Conservation (phyloP, 1,284 basidiomycete genomes). For the Ganoderma multipileum region DNA sequence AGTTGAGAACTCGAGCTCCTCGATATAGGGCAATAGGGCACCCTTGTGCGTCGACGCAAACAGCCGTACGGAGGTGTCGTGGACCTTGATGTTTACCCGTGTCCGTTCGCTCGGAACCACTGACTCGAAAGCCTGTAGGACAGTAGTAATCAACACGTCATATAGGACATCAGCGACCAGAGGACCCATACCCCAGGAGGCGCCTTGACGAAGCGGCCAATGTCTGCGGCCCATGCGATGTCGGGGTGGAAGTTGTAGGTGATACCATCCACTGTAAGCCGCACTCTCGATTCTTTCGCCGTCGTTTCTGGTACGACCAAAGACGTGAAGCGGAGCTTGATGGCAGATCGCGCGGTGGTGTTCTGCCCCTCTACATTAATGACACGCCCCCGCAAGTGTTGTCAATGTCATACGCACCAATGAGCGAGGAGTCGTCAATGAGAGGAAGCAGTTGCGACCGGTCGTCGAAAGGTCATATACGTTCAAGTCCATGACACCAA, state of each 20-base stretch:
- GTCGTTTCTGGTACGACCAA: constrained; percentile 67
- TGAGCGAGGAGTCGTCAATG: constrained; percentile 56
- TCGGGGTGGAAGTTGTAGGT: constrained; percentile 73
- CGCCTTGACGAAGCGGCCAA: constrained; percentile 77
- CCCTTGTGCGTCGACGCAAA: constrained; percentile 69
- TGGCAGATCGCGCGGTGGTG: constrained; percentile 53
- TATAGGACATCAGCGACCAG: background rate
- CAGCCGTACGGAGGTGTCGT: constrained; percentile 73
- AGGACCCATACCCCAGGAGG: constrained; percentile 77
- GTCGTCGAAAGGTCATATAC: constrained; percentile 53
- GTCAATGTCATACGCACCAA: constrained; percentile 51
- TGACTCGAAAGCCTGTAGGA: constrained; percentile 83
- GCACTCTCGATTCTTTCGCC: constrained; percentile 83
- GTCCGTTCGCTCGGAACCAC: constrained; percentile 93
- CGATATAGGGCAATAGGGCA: constrained; percentile 71
- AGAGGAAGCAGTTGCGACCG: constrained; percentile 51
- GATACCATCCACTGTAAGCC: constrained; percentile 69
- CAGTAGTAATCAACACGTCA: background rate
- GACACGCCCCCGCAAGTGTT: background rate
- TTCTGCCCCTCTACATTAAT: constrained; percentile 42
- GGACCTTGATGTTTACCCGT: constrained; percentile 66
- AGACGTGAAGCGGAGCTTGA: constrained; percentile 77
- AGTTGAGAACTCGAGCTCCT: constrained; percentile 70
- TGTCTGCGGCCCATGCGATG: constrained; percentile 67
- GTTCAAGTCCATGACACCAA: constrained; percentile 68